Conservation (phyloP, 768 basidiomycete genomes). For the Leccinum disarticulatum region DNA sequence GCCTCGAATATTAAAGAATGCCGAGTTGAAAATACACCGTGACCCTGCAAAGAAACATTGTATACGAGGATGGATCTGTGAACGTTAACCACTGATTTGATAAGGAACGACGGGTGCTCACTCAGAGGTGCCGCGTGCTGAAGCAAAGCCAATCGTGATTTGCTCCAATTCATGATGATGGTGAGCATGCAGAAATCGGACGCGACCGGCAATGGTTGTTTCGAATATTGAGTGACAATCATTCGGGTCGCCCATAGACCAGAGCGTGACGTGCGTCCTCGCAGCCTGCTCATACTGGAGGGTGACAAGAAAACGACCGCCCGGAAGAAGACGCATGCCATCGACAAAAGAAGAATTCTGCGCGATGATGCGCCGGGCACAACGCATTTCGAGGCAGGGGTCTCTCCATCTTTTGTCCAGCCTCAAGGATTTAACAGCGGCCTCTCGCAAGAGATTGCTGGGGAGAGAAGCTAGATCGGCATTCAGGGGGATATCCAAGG, state of each 20-base stretch:
- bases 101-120: constrained; percentile 5
- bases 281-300: constrained; percentile 37
- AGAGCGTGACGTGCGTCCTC: constrained; percentile 43
- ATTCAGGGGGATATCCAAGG: constrained; percentile 42
- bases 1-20: constrained; percentile 21
- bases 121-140: constrained; percentile 17
- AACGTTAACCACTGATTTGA: neutral
- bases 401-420: constrained; percentile 53
- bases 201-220: constrained; percentile 29
- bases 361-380: constrained; percentile 37
- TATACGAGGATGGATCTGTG: constrained; percentile 27
- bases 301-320: constrained; percentile 49
- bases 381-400: constrained; percentile 35
- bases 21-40: neutral
- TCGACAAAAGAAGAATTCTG: constrained; percentile 39
- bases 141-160: constrained; percentile 23
- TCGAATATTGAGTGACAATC: constrained; percentile 28
- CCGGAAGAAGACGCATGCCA: constrained; percentile 47
- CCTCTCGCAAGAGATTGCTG: constrained; percentile 40
- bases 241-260: constrained; percentile 38
- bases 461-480: constrained; percentile 35
- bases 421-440: constrained; percentile 43
- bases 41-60: constrained; percentile 18
- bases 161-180: constrained; percentile 21
- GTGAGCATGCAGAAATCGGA: constrained; percentile 37